phyloP scores from a whole-genome alignment of 192 early-diverging fungal species.

The Dimargaris verticillata region DNA sequence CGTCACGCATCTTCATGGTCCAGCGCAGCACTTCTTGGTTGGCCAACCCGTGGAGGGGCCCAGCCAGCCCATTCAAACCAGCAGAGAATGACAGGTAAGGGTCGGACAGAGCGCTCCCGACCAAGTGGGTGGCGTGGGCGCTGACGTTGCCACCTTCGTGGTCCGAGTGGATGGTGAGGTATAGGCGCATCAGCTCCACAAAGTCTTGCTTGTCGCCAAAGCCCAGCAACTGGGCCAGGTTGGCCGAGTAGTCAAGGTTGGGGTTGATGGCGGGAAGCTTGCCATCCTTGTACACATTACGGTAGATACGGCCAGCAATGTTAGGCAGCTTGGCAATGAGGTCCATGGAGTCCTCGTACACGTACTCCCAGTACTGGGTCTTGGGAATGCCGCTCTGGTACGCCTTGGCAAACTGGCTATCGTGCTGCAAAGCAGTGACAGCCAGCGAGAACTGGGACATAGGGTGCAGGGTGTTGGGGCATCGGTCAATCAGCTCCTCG shows the following conservation, averaged over 20 bases:
- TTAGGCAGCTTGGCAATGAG: conserved; percentile 95
- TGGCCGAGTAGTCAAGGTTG: conserved; percentile 86
- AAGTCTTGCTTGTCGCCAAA: conserved; percentile 78
- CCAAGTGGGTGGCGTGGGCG: conserved; percentile 91
- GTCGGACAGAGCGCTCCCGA: conserved; percentile 94
- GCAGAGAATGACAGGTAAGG: conserved; percentile 96
- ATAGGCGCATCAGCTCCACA: conserved; percentile 95
- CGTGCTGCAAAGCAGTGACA: conserved; percentile 93
- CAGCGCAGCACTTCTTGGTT: conserved; percentile 99
- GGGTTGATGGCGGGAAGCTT: conserved; percentile 73
- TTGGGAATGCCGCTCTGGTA: conserved; percentile 86
- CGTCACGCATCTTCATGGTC: conserved; percentile 82
- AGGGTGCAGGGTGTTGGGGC: conserved; percentile 96
- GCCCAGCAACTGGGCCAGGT: conserved; percentile 87
- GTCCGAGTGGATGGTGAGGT: conserved; percentile 99
- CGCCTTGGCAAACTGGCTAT: conserved; percentile 90
- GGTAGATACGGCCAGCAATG: conserved; percentile 96
- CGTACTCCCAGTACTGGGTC: conserved; percentile 90
- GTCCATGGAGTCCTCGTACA: conserved; percentile 94
- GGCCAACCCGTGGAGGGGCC: conserved; percentile 97
- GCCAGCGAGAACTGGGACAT: conserved; percentile 98
- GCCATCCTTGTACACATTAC: conserved; percentile 96
- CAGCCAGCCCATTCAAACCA: conserved; percentile 91
- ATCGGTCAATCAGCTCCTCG: conserved; percentile 93
- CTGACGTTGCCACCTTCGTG: conserved; percentile 99